Conservation (phyloP, 805 yeast genomes). For the Wickerhamiella allomyrinae region DNA sequence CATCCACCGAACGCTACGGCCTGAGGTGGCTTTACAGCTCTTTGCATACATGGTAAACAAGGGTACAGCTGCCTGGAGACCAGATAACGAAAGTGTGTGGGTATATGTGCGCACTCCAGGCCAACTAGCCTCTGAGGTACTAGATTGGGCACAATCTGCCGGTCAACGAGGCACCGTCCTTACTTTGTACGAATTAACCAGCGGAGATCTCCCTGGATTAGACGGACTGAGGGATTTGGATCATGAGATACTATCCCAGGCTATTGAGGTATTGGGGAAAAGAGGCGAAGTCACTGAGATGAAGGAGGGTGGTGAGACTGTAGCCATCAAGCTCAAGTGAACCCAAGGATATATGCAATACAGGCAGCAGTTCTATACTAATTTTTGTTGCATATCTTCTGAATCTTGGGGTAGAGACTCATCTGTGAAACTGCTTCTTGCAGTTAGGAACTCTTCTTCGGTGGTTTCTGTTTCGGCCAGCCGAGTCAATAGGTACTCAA, state of each 20-base stretch:
- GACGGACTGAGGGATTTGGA: conserved; percentile 56
- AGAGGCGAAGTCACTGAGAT: conserved; percentile 62
- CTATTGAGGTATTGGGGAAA: conserved; percentile 44
- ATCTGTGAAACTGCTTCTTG: too few species aligned
- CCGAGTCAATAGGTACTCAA: too few species aligned
- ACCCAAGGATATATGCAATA: too few species aligned
- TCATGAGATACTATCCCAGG: conserved; percentile 35
- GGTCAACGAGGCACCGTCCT: conserved; percentile 68
- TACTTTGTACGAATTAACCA: conserved; percentile 66
- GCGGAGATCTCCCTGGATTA: conserved; percentile 52
- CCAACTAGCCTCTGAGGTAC: conserved; percentile 48
- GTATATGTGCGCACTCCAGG: conserved; percentile 59
- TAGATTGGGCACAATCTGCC: conserved; percentile 59
- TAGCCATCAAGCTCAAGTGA: conserved; percentile 48
- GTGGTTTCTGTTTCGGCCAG: too few species aligned
- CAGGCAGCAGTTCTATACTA: too few species aligned
- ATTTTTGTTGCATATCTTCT: too few species aligned
- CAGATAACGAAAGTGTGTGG: conserved; percentile 24
- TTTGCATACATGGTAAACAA: conserved; percentile 41
- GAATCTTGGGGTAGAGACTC: too few species aligned
- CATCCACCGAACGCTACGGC: conserved; percentile 32
- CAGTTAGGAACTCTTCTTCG: too few species aligned
- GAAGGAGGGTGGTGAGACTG: conserved; percentile 49
- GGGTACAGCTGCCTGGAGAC: conserved; percentile 43
- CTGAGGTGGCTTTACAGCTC: conserved; percentile 41